Conservation (phyloP, 306 rosid genomes). For the Leucaena leucocephala region DNA sequence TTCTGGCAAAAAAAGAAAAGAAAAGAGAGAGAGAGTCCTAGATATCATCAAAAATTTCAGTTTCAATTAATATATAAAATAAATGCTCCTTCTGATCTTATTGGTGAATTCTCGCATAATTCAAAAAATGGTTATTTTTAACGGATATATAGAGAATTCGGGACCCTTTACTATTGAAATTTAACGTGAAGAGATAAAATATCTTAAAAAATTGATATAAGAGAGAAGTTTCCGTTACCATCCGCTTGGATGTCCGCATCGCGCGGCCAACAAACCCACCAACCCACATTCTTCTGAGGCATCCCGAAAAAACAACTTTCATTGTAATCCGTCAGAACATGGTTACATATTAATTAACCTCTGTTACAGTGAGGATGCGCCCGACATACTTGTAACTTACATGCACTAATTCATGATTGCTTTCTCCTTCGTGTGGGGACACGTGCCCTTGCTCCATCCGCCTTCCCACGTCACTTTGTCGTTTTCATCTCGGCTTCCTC, state of each 20-base stretch:
- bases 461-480: not conserved
- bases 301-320: not conserved
- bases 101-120: too few relatives aligned
- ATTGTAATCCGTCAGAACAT: not conserved
- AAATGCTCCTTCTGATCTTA: too few relatives aligned
- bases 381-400: not conserved
- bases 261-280: not conserved
- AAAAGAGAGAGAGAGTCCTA: not conserved
- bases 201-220: too few relatives aligned
- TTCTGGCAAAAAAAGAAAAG: too few relatives aligned
- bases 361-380: not conserved
- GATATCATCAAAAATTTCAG: too few relatives aligned
- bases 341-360: not conserved
- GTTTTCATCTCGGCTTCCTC: not conserved
- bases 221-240: too few relatives aligned
- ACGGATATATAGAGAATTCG: too few relatives aligned
- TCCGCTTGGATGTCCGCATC: not conserved
- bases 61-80: too few relatives aligned
- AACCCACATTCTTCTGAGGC: constrained; percentile 1
- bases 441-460: not conserved
- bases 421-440: not conserved
- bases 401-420: not conserved
- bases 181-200: too few relatives aligned
- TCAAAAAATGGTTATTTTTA: too few relatives aligned
- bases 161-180: too few relatives aligned